These are phyloP conservation scores for Saraca asoca DNA, from an alignment of 331 rosid genomes.

Conservation along the genomic window DNA sequence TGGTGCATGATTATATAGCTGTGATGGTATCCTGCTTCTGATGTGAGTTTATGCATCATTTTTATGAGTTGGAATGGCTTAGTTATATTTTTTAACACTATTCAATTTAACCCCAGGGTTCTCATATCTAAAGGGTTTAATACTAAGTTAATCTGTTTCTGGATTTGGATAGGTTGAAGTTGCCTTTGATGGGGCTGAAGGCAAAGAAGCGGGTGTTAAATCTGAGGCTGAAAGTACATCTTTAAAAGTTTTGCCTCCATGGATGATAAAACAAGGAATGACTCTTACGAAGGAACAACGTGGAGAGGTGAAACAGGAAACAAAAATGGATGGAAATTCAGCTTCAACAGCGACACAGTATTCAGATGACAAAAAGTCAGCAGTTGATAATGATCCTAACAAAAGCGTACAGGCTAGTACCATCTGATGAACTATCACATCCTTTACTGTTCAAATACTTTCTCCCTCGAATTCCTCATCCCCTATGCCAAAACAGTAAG, in stretches of 20 bases:
- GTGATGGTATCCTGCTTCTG: background rate
- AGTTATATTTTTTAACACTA: too few relatives aligned
- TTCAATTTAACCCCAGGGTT: too few relatives aligned
- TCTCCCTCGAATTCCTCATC: constrained; percentile 17
- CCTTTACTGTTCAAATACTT: constrained; percentile 23
- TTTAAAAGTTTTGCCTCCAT: constrained; percentile 92
- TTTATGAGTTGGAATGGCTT: too few relatives aligned
- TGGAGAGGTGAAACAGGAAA: constrained; percentile 78
- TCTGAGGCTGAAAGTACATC: constrained; percentile 58
- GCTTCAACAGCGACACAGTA: constrained; percentile 45
- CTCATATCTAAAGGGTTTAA: background rate
- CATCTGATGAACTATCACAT: constrained; percentile 35
- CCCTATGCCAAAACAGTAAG: constrained; percentile 7
- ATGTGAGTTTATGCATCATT: too few relatives aligned
- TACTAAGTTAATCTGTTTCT: constrained; percentile 28
- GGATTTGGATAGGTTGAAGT: constrained; percentile 75
- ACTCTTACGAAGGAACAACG: constrained; percentile 91
- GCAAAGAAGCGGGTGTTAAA: constrained; percentile 65
- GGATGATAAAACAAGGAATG: constrained; percentile 99
- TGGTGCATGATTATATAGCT: background rate
- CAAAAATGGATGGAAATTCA: constrained; percentile 66
- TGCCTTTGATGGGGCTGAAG: constrained; percentile 79
- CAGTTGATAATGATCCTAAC: constrained; percentile 51
- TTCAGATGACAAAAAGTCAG: constrained; percentile 80
- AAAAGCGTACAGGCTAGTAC: constrained; percentile 62